Conservation (phyloP, 208 protist species). For the Wallacemonas sp. region DNA sequence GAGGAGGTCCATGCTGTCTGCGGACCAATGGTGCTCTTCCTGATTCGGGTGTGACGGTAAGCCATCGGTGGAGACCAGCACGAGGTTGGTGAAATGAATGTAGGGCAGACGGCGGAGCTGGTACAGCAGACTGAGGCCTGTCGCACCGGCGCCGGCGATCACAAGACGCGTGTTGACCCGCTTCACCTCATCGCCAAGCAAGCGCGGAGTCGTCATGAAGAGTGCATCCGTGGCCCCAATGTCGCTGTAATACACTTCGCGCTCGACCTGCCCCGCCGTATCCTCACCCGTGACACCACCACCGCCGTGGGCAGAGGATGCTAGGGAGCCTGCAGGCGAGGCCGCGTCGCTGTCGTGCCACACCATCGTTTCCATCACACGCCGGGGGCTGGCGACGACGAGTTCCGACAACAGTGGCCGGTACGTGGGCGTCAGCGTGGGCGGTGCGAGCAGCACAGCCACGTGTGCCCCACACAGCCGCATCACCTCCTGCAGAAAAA, state of each 20-base stretch:
- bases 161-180: slow-evolving; percentile 81
- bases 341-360: slow-evolving; percentile 2
- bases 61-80: slow-evolving; percentile 86
- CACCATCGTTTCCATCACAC: slow-evolving; percentile 56
- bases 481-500: slow-evolving; percentile 83
- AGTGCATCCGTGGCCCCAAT: slow-evolving; percentile 52
- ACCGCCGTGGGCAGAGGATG: no score
- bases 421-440: slow-evolving; percentile 30
- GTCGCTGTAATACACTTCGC: neutral
- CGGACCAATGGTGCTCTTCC: slow-evolving; percentile 46
- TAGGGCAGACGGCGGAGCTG: slow-evolving; percentile 76
- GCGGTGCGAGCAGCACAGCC: slow-evolving; percentile 43
- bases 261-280: neutral
- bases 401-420: slow-evolving; percentile 48
- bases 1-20: slow-evolving; percentile 72
- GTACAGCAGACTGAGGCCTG: slow-evolving; percentile 77
- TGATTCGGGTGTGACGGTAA: slow-evolving; percentile 80
- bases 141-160: slow-evolving; percentile 82
- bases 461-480: slow-evolving; percentile 50
- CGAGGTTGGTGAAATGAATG: slow-evolving; percentile 83
- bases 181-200: slow-evolving; percentile 79
- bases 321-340: no score
- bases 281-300: neutral
- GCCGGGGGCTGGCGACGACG: slow-evolving; percentile 52
- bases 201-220: slow-evolving; percentile 70